Base-by-base conservation (phyloP, 192 early-diverging fungal species). In the Backusella parvicylindrica region DNA sequence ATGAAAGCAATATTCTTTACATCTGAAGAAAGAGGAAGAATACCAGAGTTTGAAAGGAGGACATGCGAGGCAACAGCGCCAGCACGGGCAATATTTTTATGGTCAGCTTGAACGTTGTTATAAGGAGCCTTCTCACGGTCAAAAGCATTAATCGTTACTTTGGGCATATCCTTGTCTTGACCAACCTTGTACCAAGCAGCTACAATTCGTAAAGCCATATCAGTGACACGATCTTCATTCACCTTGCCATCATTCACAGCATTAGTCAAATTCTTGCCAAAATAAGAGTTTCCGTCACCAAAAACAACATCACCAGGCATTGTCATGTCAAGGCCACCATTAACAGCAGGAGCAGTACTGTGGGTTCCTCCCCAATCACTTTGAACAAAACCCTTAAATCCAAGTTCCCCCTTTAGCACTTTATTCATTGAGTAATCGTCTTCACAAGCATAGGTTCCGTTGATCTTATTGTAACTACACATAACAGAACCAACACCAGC, bases 401-500 rank as follows among this genome's bases (percentile, higher is more conserved):
- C 80, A 38, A 91, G 65, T 36, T 91, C 81, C 0, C 64, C 64
- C 56, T 77, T 92, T 75, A 91, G 66, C 33, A 87, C 49, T 21
- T 32, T 32, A 26, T 84, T 82, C 70, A 90, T 41, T 21, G 77
- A 26, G 26, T 75, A 60, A 35, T 77, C 30, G 71, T 86, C 83
- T 78, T 89, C 79, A 78, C 91, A 91, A 4, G 86, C 81, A 65
- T 85, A 81, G 6, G 79, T 79, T 30, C 79, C 76, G 75, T 92
- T 90, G n/a, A 92, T n/a, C 23, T 35, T 21, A 69, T 91, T 91
- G 81, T 91, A 91, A 9, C 83, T 28, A 63, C 90, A 89, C 90
- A 91, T 91, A 33, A 91, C 66, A 26, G 89, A 77, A 64, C 68
- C 87, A 31, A 82, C 83, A 36, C 88, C 91, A 64, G 84, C 87